Evolutionary conservation across 2,329 filamentous ascomycete genomes (phyloP), one percentile per base, ranked within the genome.

Genomic region (Dryadomyces quercus-mongolicae): DNA sequence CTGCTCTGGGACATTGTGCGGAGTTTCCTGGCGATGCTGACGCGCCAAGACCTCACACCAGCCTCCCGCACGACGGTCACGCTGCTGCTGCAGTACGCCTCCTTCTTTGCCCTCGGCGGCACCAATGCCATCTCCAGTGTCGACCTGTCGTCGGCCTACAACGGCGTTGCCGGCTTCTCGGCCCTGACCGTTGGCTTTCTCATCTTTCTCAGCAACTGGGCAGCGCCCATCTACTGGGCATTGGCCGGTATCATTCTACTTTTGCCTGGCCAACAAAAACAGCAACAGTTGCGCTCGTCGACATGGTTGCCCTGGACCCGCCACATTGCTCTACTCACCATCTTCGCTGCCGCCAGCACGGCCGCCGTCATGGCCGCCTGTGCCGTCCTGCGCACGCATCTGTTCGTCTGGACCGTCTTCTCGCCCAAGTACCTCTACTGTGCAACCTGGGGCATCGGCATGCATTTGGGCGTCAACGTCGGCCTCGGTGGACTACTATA

Each of bases 331-430:
- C 62, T 87, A 44, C 67, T 87, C 62, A 95, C 90, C 1, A 67
- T 85, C 12, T 95, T 93, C 66, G 72, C 80, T 12, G 76, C 85
- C 1, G 72, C 74, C 1, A 82, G 81, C 59, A 69, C 88, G 53
- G 69, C 81, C 2, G 85, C 82, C 49, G 85, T 96, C 22, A 97
- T 97, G 92, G 81, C 78, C 15, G 90, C 92, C 16, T 98, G 93
- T 67, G 90, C 86, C 49, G 75, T 80, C 8, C 68, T 98, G 64
- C 75, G 92, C 60, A 89, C 88, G 34, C 93, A 98, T 74, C 68
- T 98, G 55, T 98, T 98, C 66, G 91, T 98, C 58, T 98, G 93
- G 93, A 97, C 92, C 0, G 93, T 98, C 12, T 98, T 98, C 68
- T 95, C 88, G 59, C 93, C 93, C 0, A 98, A 97, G 68, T 97